Percentiles rank a stretch among this genome's conserved stretches.
phyloP scores from a whole-genome alignment of 176 grass and related monocot species.

The Pharus latifolius region DNA sequence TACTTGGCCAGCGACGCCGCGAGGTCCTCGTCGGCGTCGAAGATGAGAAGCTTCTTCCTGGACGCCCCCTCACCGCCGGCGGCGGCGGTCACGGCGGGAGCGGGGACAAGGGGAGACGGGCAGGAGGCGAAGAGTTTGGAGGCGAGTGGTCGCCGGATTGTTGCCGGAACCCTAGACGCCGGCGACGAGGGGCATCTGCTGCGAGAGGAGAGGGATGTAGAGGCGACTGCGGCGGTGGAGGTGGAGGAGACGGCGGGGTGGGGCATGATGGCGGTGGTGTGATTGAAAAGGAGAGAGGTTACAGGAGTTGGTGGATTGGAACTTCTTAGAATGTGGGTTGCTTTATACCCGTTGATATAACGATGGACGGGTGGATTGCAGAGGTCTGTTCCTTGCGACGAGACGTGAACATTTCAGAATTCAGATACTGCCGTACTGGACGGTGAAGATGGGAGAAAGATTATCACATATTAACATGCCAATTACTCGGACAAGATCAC shows the following conservation, averaged over 20 bases:
- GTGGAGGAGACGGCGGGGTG: background rate
- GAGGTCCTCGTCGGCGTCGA: constrained; percentile 58
- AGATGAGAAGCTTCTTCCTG: constrained; percentile 36
- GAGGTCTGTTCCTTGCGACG: background rate
- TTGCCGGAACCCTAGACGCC: background rate
- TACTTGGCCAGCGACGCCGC: constrained; percentile 72
- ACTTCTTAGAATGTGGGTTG: background rate
- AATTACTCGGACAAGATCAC: no score
- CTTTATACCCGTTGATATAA: constrained; percentile 12
- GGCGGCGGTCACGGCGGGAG: background rate
- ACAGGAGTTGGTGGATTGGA: background rate
- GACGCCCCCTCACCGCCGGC: background rate
- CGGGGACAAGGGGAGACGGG: background rate
- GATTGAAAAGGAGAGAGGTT: background rate
- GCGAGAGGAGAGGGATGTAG: background rate
- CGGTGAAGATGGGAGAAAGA: no score
- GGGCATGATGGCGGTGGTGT: constrained; percentile 10
- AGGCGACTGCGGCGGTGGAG: background rate
- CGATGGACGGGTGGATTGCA: background rate
- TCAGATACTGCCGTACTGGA: no score
- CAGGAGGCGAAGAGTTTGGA: background rate
- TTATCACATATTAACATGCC: no score
- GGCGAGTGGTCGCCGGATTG: background rate
- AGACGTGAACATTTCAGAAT: no score
- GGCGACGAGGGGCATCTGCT: background rate